Base-by-base conservation (phyloP, 805 yeast species). In the Spathaspora arborariae region DNA sequence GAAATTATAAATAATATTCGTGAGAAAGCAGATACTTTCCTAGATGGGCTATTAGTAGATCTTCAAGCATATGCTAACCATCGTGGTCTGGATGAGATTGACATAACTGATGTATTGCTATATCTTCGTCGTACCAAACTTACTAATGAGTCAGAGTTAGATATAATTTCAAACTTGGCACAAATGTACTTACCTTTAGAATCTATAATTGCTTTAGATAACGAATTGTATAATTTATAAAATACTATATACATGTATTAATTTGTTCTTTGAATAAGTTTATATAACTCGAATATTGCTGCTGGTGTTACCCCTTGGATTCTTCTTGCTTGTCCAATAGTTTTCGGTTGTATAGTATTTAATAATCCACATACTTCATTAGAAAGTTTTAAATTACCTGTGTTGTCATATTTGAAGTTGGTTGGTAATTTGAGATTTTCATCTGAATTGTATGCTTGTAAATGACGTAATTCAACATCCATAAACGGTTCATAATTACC, bases 251-350 rank as follows among this genome's bases (percentile, higher is more conserved):
- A 22, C 8, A 5, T 22, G 8, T 22, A 22, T 22, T 24, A 7
- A 20, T 21, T 49, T 67, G 72, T 15, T 18, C 65, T 60, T 45
- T 63, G 68, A 5, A 75, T 75, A 46, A 85, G 61, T 50, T 82
- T 73, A 59, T 83, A 87, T 41, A 91, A 72, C 59, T 88, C 95
- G 52, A 89, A 85, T 15, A 88, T 72, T 0, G 97, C 94, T 0
- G 97, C 92, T 0, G 98, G 96, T 0, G 98, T 92, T 2, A 94
- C 82, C 0, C 99, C 98, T 58, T 94, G 96, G 10, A 92, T 85
- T 55, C 98, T 75, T 60, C 96, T 77, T 0, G 98, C 98, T 62
- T 94, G 98, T 0, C 98, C 98, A 39, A 94, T 80, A 0, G 97
- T 94, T 45, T 80, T 80, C 0, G 99, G 99, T 51, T 87, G 84